A percentile compares a stretch with the other conserved stretches of the same genome.
Conservation (phyloP, 2,329 filamentous ascomycete species). For the Pyrenophora tritici-repentis region DNA sequence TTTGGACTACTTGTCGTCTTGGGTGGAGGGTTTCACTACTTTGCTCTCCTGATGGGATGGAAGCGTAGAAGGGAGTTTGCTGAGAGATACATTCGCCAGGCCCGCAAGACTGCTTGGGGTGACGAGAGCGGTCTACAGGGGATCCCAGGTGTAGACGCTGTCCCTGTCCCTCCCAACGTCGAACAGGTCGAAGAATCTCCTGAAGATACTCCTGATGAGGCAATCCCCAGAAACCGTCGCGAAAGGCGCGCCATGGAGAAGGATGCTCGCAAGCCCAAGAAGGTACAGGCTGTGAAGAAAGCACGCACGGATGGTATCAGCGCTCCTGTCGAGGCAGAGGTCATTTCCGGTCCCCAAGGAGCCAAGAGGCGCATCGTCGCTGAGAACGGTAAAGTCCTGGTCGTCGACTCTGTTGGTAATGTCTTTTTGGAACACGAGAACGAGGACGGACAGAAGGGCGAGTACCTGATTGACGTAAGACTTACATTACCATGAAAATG, state of each 20-base stretch:
- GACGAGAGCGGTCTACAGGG: slow-evolving; percentile 70
- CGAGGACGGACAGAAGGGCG: slow-evolving; percentile 80
- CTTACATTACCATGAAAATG: slow-evolving; percentile 23
- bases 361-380: slow-evolving; percentile 86
- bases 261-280: slow-evolving; percentile 70
- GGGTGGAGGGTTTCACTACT: slow-evolving; percentile 86
- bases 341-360: slow-evolving; percentile 67
- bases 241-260: slow-evolving; percentile 89
- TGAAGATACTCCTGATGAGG: slow-evolving; percentile 50
- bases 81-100: slow-evolving; percentile 87
- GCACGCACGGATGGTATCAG: slow-evolving; percentile 58
- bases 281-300: slow-evolving; percentile 59
- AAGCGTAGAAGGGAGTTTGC: slow-evolving; percentile 91
- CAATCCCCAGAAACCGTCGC: slow-evolving; percentile 73
- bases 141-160: slow-evolving; percentile 64
- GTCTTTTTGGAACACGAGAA: slow-evolving; percentile 94
- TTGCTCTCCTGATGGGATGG: slow-evolving; percentile 82
- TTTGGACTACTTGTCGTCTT: slow-evolving; percentile 79
- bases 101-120: slow-evolving; percentile 86
- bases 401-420: slow-evolving; percentile 89
- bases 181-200: slow-evolving; percentile 36
- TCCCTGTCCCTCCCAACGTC: slow-evolving; percentile 42
- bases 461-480: slow-evolving; percentile 82
- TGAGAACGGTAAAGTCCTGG: slow-evolving; percentile 91
- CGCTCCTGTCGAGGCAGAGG: slow-evolving; percentile 59